Evolutionary conservation across 257 asterid species (phyloP), one percentile per base, ranked within the genome.

Genomic region (Linaria vulgaris): DNA sequence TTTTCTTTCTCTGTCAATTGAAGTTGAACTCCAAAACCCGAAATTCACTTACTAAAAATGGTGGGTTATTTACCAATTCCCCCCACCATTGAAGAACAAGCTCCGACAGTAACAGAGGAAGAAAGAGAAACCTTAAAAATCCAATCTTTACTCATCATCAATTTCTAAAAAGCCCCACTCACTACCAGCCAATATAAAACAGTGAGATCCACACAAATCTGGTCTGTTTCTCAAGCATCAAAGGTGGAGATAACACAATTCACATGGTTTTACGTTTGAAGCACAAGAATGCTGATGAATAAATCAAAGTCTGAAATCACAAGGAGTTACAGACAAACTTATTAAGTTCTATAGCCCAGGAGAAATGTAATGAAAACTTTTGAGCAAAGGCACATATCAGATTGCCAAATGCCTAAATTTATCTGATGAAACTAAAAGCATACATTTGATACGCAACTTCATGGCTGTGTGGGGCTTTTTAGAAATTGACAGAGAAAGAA

Each of bases 21-120:
- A 70, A 63, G 30, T 59, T 23, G 25, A n/a, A 56, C 59, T 58
- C 50, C 1, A n/a, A 3, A 61, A 34, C 78, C 76, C 85, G 70
- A 66, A 16, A 27, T 68, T 72, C 25, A 6, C 34, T 41, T 23
- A 27, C 59, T 67, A 64, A 81, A 61, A 22, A 86, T 89, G 96
- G 96, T 83, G 45, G 83, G 84, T 54, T 78, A 72, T 70, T 20
- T 58, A 60, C 69, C 52, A 66, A 66, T 48, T 57, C 71, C 73
- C 47, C 47, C 51, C 27, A 38, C 67, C 6, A 6, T 27, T 83
- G 83, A 76, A 56, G 80, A 67, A 60, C n/a, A n/a, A n/a, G n/a
- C n/a, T n/a, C n/a, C n/a, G n/a, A 77, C 59, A 31, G 34, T 56
- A 51, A n/a, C 23, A 39, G 52, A 50, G 25, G 78, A 64, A 73